These are phyloP conservation scores for Amaranthus palmeri DNA, from an alignment of 148 eudicot genomes.

Conservation along the genomic window DNA sequence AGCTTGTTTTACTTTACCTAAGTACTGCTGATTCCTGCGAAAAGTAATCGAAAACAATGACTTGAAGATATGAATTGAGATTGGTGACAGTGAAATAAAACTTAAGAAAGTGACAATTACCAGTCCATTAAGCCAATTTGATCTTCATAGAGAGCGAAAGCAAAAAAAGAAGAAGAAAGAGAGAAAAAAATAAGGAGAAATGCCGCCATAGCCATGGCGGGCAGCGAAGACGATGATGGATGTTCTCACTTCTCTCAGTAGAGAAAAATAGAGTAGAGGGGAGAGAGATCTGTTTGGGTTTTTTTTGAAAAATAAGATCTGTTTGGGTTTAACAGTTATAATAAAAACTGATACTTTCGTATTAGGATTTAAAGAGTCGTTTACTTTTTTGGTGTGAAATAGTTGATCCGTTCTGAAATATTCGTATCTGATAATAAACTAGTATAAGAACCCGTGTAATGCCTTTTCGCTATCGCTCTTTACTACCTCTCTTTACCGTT, in stretches of 20 bases:
- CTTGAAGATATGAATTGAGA: neutral
- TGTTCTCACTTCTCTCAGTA: neutral
- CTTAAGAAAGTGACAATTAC: conserved; percentile 19
- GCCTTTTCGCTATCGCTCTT: too few species aligned
- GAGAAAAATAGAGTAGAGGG: neutral
- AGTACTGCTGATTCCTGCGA: conserved; percentile 87
- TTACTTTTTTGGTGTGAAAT: too few species aligned
- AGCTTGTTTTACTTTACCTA: conserved; percentile 91
- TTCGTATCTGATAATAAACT: too few species aligned
- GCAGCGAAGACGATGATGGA: conserved; percentile 3
- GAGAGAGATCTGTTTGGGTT: conserved; percentile 18
- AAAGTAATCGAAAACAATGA: neutral
- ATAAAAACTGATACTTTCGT: too few species aligned
- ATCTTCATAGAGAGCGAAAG: conserved; percentile 65
- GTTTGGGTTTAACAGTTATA: neutral
- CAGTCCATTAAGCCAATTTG: conserved; percentile 93
- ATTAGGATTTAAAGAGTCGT: too few species aligned
- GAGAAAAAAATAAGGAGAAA: conserved; percentile 33
- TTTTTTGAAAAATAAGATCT: too few species aligned
- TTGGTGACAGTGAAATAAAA: neutral
- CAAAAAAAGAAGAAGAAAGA: conserved; percentile 31
- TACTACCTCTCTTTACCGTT: too few species aligned
- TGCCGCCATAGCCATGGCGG: conserved; percentile 69
- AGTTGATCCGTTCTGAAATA: too few species aligned
- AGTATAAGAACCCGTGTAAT: too few species aligned